These are phyloP conservation scores for Iris pallida DNA, from an alignment of 116 monocot species.

Conservation along the genomic window DNA sequence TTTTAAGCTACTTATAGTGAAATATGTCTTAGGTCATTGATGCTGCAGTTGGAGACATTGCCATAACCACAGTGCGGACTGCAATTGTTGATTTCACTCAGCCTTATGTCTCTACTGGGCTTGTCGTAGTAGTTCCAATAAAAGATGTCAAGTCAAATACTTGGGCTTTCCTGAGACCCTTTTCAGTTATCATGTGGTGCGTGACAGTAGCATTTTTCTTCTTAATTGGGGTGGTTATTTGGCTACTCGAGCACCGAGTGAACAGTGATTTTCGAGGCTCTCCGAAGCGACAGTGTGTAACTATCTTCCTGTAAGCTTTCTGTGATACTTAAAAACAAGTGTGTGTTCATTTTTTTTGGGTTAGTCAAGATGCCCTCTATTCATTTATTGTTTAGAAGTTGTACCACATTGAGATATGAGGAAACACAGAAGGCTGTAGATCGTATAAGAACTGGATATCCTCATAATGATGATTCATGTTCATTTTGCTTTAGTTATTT, in stretches of 20 bases:
- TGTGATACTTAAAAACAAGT: neutral
- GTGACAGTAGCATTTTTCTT: constrained; percentile 48
- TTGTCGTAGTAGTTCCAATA: constrained; percentile 39
- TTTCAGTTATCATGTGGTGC: constrained; percentile 53
- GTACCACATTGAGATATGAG: too few relatives aligned
- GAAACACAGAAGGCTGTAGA: too few relatives aligned
- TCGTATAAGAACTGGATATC: too few relatives aligned
- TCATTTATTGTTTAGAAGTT: too few relatives aligned
- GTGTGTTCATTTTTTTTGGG: too few relatives aligned
- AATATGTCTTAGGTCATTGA: constrained; percentile 33
- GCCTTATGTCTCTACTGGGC: constrained; percentile 51
- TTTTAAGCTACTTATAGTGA: neutral
- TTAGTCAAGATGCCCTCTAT: too few relatives aligned
- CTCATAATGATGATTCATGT: too few relatives aligned
- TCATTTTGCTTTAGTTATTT: too few relatives aligned
- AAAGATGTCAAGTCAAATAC: constrained; percentile 29
- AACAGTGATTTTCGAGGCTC: constrained; percentile 57
- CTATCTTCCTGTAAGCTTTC: constrained; percentile 45
- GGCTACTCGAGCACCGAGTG: constrained; percentile 66
- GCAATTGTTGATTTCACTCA: constrained; percentile 59
- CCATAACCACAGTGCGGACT: constrained; percentile 43
- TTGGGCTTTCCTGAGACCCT: constrained; percentile 63
- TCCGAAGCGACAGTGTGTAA: constrained; percentile 40
- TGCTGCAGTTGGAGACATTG: constrained; percentile 55
- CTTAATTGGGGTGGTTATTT: constrained; percentile 53